A percentile compares a stretch with the other conserved stretches of the same genome.
Evolutionary conservation across 2,329 filamentous ascomycete species (phyloP).

Genomic region (Trichoderma breve): DNA sequence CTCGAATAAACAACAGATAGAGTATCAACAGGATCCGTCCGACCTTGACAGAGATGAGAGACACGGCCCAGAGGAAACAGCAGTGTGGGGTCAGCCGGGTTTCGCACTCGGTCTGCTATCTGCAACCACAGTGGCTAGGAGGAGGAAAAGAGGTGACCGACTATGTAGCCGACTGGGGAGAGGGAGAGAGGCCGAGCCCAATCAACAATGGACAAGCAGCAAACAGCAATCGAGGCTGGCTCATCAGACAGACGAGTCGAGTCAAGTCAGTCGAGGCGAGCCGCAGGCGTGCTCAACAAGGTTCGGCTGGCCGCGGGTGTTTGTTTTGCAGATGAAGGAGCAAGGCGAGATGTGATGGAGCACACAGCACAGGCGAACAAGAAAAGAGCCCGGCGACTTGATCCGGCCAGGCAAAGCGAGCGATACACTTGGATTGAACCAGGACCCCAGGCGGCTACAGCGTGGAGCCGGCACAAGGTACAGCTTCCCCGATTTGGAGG

Average conservation of each 20-base stretch:
- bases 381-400: background rate
- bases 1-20: constrained; percentile 1
- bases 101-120: background rate
- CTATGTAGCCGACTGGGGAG: background rate
- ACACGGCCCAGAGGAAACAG: constrained; percentile 2
- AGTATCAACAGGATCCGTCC: background rate
- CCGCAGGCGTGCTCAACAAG: background rate
- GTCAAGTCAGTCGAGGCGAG: background rate
- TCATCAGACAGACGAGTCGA: background rate
- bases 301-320: constrained; percentile 7
- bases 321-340: constrained; percentile 2
- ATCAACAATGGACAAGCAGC: constrained; percentile 1
- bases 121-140: background rate
- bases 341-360: constrained; percentile 12
- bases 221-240: background rate
- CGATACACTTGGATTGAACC: constrained; percentile 3
- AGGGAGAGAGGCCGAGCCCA: background rate
- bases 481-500: constrained; percentile 15
- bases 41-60: background rate
- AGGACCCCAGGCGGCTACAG: constrained; percentile 16
- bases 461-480: constrained; percentile 8
- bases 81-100: constrained; percentile 7
- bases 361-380: background rate
- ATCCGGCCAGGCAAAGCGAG: constrained; percentile 8
- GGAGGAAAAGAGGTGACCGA: background rate